These are phyloP conservation scores for Haplosporangium gracile DNA, from an alignment of 192 early-diverging fungal genomes.

Conservation along the genomic window DNA sequence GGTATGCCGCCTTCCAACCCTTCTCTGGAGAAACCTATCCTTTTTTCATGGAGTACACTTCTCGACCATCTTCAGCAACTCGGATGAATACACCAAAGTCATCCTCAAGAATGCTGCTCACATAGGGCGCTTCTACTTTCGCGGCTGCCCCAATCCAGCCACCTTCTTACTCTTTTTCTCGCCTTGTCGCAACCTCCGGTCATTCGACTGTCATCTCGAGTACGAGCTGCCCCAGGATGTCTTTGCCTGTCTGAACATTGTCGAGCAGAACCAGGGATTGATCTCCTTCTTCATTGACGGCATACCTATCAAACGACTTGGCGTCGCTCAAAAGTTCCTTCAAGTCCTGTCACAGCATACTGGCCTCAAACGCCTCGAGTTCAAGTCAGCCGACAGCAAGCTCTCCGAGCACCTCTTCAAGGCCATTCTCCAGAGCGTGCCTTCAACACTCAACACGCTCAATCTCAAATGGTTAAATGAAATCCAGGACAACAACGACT, in stretches of 20 bases:
- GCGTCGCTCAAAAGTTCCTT: slow-evolving; percentile 3
- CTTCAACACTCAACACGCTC: background rate
- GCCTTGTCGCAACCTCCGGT: background rate
- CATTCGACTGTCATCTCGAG: background rate
- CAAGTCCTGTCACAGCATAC: background rate
- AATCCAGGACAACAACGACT: background rate
- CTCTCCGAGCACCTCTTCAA: background rate
- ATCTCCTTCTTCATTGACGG: background rate
- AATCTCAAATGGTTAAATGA: background rate
- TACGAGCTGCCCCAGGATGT: background rate
- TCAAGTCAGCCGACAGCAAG: background rate
- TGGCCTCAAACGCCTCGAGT: background rate
- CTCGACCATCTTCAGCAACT: background rate
- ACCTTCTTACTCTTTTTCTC: background rate
- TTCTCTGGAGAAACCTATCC: background rate
- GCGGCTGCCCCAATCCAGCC: background rate
- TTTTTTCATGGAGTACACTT: background rate
- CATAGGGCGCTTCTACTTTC: background rate
- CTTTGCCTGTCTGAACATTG: background rate
- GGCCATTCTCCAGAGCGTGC: background rate
- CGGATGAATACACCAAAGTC: background rate
- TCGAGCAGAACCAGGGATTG: background rate
- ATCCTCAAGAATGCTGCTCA: background rate
- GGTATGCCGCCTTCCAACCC: background rate
- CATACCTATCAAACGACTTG: background rate